Evolutionary conservation across 78 protist genomes (phyloP), one percentile per base, ranked within the genome.

Genomic region (Thecamonas trahens): DNA sequence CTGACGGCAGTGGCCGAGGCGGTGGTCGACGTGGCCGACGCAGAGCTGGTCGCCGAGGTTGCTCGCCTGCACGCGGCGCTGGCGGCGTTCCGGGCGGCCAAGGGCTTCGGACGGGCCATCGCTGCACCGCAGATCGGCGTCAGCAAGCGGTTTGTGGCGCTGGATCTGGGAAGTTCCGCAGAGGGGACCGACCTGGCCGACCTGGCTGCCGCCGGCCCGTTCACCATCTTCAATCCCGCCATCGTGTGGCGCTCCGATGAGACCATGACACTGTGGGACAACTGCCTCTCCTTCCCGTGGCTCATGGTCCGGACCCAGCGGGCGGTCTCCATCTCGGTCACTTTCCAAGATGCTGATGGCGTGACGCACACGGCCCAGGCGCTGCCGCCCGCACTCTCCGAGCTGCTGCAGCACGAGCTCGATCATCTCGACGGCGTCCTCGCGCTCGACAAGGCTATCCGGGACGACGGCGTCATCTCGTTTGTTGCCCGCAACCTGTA

Each of bases 341-440:
- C 14, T 17, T 54, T 7, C 31, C 8, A 15, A 8, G 60, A 54
- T 28, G 60, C 7, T 11, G 14, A 1, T 2, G 9, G 59, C 59
- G 59, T 26, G 31, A 18, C 14, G 38, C 38, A 28, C 59, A 11
- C 17, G 29, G 17, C 11, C 35, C 2, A 5, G 26, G 28, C 31
- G 6, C 44, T 31, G 28, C 44, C 65, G 24, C 17, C 26, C 65
- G 54, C 20, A 52, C 49, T 45, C 22, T 18, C 34, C 69, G 69
- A 63, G 54, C 54, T 63, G 34, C 54, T 63, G 38, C 69, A 63
- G 35, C 69, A 63, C 54, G 69, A 63, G 28, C 4, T 22, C 11
- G 69, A 63, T 11, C 69, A 63, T 18, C 54, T 63, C 47, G 69
- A 63, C 54, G 69, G 69, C 50, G 34, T 59, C 65, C 65, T 59